Evolutionary conservation across 192 early-diverging fungal genomes (phyloP).

Genomic region (Coemansia sp.): DNA sequence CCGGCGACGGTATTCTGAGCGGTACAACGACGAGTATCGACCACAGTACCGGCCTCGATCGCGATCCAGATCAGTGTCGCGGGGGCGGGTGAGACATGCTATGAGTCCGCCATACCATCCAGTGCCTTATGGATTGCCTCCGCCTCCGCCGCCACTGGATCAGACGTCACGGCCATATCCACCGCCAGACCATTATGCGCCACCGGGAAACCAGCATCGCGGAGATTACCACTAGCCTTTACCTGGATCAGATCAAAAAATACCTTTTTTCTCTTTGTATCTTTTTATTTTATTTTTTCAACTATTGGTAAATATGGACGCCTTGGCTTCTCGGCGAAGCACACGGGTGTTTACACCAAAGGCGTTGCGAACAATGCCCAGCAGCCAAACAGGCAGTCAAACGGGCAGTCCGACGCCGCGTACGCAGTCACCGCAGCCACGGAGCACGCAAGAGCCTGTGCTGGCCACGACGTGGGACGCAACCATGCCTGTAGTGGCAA

Average conservation of each 20-base stretch:
- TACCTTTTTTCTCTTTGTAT: not conserved
- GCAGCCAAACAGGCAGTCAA: conserved; percentile 9
- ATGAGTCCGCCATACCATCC: not conserved
- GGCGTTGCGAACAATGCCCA: not conserved
- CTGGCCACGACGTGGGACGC: conserved; percentile 24
- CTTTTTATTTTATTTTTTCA: not conserved
- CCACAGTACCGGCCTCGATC: conserved; percentile 23
- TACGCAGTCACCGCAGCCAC: conserved; percentile 7
- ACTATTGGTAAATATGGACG: conserved; percentile 2
- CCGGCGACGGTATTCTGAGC: conserved; percentile 7
- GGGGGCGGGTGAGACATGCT: not conserved
- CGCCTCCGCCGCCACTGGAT: not conserved
- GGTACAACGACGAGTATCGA: conserved; percentile 15
- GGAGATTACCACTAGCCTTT: not conserved
- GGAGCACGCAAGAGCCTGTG: conserved; percentile 1
- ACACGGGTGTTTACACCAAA: conserved; percentile 26
- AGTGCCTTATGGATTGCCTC: not conserved
- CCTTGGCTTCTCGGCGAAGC: conserved; percentile 8
- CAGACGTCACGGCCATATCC: not conserved
- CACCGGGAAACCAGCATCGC: not conserved
- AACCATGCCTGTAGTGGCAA: not conserved
- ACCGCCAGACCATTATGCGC: not conserved
- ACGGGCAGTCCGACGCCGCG: conserved; percentile 8
- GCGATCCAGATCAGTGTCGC: conserved; percentile 10
- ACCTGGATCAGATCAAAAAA: not conserved